phyloP scores from a whole-genome alignment of 371 early-diverging fungal genomes.

The Mucor velutinosus region DNA sequence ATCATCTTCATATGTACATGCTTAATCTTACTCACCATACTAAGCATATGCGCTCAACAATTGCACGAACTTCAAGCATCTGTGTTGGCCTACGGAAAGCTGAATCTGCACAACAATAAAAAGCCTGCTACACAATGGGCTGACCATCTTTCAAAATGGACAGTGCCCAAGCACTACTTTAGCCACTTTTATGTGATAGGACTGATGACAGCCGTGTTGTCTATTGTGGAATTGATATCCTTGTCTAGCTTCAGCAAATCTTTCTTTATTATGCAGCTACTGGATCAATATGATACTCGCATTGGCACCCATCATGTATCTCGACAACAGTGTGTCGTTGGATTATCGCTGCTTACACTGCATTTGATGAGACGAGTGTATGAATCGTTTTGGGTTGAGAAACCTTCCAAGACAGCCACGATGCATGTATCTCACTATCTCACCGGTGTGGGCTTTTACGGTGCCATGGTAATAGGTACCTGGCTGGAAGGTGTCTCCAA shows the following conservation, averaged over 20 bases:
- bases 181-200: slow-evolving; percentile 71
- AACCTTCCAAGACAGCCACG: slow-evolving; percentile 53
- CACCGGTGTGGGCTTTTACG: slow-evolving; percentile 71
- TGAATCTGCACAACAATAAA: slow-evolving; percentile 30
- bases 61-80: slow-evolving; percentile 33
- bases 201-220: slow-evolving; percentile 26
- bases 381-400: slow-evolving; percentile 65
- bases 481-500: slow-evolving; percentile 48
- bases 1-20: slow-evolving; percentile 28
- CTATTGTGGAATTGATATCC: slow-evolving; percentile 19
- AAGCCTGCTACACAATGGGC: slow-evolving; percentile 27
- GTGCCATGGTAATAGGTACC: slow-evolving; percentile 52
- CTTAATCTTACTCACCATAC: slow-evolving; percentile 18
- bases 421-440: slow-evolving; percentile 75
- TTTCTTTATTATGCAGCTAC: background rate
- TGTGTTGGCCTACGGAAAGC: slow-evolving; percentile 49
- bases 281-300: background rate
- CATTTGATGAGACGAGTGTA: slow-evolving; percentile 67
- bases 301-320: slow-evolving; percentile 21
- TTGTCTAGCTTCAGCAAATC: background rate
- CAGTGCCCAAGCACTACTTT: slow-evolving; percentile 70
- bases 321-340: slow-evolving; percentile 31
- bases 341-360: slow-evolving; percentile 47
- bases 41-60: slow-evolving; percentile 32
- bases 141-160: slow-evolving; percentile 24